These are phyloP conservation scores for Calonectria hawksworthii DNA, from an alignment of 2,329 filamentous ascomycete species.

Conservation along the genomic window DNA sequence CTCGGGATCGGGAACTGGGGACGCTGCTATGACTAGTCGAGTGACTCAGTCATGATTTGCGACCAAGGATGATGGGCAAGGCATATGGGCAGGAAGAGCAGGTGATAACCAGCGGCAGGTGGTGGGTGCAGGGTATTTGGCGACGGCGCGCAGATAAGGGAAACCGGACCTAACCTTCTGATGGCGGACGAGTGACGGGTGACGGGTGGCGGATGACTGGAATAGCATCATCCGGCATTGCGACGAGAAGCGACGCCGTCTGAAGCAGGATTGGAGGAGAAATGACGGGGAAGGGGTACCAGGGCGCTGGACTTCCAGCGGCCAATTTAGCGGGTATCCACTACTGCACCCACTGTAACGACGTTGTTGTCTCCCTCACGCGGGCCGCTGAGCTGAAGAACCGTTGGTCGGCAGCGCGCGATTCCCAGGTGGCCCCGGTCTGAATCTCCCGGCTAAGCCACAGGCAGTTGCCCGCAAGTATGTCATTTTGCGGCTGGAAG, in stretches of 20 bases:
- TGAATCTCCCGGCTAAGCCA: neutral
- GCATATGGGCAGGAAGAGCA: conserved; percentile 22
- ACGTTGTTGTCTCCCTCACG: conserved; percentile 2
- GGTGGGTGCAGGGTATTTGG: conserved; percentile 14
- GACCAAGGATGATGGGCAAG: conserved; percentile 33
- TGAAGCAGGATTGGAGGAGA: neutral
- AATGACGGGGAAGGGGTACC: neutral
- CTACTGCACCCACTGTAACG: conserved; percentile 11
- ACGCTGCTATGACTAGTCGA: conserved; percentile 36
- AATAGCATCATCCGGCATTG: conserved; percentile 16
- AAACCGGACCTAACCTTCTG: neutral
- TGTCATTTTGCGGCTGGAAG: conserved; percentile 18
- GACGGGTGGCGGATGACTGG: conserved; percentile 21
- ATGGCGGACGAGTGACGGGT: neutral
- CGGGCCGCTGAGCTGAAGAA: conserved; percentile 4
- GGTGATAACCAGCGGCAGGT: conserved; percentile 16
- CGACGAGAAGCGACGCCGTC: neutral
- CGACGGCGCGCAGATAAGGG: neutral
- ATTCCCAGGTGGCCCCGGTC: neutral
- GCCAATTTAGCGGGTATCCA: conserved; percentile 7
- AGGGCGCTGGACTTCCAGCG: neutral
- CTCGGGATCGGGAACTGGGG: conserved; percentile 31
- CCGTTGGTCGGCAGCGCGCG: neutral
- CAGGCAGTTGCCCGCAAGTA: neutral
- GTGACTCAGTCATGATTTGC: conserved; percentile 11